Conservation (phyloP, 129 eudicot genomes). For the Helianthus annuus region DNA sequence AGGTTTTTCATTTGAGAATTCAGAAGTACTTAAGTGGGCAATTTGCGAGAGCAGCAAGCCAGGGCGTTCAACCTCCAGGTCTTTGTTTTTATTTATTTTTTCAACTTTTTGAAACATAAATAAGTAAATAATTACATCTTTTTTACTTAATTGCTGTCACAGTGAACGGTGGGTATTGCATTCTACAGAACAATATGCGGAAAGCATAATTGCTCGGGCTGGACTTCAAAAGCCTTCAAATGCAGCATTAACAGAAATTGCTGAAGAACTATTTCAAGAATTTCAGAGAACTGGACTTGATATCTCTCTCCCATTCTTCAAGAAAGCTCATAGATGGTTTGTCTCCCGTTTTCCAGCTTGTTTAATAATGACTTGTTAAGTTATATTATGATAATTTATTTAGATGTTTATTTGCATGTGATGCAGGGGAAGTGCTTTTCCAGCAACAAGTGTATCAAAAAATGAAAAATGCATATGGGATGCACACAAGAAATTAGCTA, state of each 20-base stretch:
- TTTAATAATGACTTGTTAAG: background rate
- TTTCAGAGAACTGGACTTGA: conserved; percentile 66
- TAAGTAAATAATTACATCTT: background rate
- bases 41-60: conserved; percentile 94
- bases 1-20: conserved; percentile 71
- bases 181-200: conserved; percentile 81
- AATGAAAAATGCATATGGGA: conserved; percentile 93
- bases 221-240: conserved; percentile 80
- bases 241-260: conserved; percentile 56
- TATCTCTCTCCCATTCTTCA: conserved; percentile 65
- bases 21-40: conserved; percentile 75
- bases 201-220: conserved; percentile 53
- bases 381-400: background rate
- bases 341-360: conserved; percentile 24
- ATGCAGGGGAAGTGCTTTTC: conserved; percentile 95
- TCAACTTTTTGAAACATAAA: background rate
- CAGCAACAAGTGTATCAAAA: conserved; percentile 60
- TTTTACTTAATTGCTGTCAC: conserved; percentile 14
- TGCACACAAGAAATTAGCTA: conserved; percentile 58
- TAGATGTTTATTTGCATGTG: background rate
- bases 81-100: conserved; percentile 7
- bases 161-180: conserved; percentile 95
- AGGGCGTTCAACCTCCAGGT: conserved; percentile 74
- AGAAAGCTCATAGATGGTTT: conserved; percentile 95
- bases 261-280: conserved; percentile 74